Base-by-base conservation (phyloP, 768 basidiomycete genomes). In the Agaricus blazei region DNA sequence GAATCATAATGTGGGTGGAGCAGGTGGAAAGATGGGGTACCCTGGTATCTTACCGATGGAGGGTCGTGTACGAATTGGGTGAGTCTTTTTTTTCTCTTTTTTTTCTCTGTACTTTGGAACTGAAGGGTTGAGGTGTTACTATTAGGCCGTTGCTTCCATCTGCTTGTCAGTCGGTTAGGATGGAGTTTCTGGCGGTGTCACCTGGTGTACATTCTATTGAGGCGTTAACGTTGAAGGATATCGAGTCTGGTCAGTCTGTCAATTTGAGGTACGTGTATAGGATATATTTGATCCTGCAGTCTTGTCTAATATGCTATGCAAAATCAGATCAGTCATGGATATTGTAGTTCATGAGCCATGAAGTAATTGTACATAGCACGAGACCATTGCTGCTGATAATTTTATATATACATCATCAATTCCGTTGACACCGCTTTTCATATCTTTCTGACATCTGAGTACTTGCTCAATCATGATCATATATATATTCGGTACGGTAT, bases 151-250 rank as follows among this genome's bases (percentile, higher is more conserved):
- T 93, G 19, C 75, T 81, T n/a, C 87, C 91, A 3, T 82, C 83
- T 9, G 85, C 89, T 1, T 91, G 90, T 64, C 91, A 93, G 66
- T 90, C 88, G 19, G 88, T 93, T 26, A 75, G 89, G 40, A 91
- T 94, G 86, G 80, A 87, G 57, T 93, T 93, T 62, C 70, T 94
- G 45, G 90, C 92, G 2, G 72, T 94, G 47, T 77, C 81, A 7
- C 85, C 90, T 19, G 92, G 92, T 3, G 83, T 93, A 2, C 90
- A 93, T 63, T 75, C 84, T 2, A 78, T 94, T 49, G 84, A 88
- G 58, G 76, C 79, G 4, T 70, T 93, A 50, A 84, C 83, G 1
- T 70, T 94, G 50, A 87, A 84, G 1, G 92, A 93, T 60, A 71
- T 88, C 3, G 89, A 89, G 62, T 82, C 84, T 5, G 85, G 84